These are phyloP conservation scores for Schrenkiella parvula DNA, from an alignment of 345 rosid genomes.

Conservation along the genomic window DNA sequence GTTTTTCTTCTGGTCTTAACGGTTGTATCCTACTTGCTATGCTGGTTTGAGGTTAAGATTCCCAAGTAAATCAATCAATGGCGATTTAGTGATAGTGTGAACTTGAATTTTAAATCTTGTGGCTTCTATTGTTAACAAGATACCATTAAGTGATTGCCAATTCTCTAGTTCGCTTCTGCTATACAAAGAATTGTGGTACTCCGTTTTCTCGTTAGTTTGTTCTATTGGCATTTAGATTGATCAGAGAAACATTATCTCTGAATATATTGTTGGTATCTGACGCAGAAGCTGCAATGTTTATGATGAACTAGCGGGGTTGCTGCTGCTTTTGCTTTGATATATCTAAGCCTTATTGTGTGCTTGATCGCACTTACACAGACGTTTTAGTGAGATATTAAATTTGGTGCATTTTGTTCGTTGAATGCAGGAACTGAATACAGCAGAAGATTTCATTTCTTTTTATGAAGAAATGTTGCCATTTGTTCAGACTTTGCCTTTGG, in stretches of 20 bases:
- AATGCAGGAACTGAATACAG: constrained; percentile 83
- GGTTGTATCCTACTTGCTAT: not conserved
- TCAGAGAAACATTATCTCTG: not conserved
- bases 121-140: not conserved
- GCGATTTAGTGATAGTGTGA: not conserved
- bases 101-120: not conserved
- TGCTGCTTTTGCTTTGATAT: not conserved
- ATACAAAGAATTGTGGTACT: not conserved
- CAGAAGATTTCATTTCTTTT: constrained; percentile 79
- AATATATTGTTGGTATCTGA: not conserved
- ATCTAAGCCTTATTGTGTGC: constrained; percentile 6
- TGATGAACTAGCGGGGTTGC: not conserved
- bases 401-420: constrained; percentile 2
- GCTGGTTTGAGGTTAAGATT: not conserved
- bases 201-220: not conserved
- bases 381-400: not conserved
- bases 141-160: not conserved
- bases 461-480: constrained; percentile 69
- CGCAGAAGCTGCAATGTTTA: not conserved
- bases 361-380: not conserved
- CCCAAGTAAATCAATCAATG: not conserved
- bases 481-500: constrained; percentile 63
- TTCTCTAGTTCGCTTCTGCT: not conserved
- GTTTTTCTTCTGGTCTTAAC: not conserved
- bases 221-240: not conserved